Base-by-base conservation (phyloP, 2,329 filamentous ascomycete genomes). In the Phialocephala sp. region DNA sequence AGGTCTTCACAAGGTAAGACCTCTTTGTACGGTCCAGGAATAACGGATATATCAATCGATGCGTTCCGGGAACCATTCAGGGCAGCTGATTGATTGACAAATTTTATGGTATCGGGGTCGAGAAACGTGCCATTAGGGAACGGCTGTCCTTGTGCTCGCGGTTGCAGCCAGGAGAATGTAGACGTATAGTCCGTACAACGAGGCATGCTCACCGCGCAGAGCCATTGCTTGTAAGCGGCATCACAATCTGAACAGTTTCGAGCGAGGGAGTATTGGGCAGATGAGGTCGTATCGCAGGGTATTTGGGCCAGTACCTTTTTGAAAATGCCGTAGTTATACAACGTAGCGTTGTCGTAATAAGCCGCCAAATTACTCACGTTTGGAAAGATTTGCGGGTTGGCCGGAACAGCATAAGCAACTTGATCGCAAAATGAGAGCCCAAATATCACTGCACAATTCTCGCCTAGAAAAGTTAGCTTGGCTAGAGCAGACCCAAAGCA, bases 11-110 rank as follows among this genome's bases (percentile, higher is more conserved):
- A 98, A 0, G 95, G 95, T 9, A 97, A 81, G 22, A 98, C 82
- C 80, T 99, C 95, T 76, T 94, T 96, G 79, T 99, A 98, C 0
- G 95, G 95, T 0, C 95, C 95, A 0, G 95, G 94, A 68, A 84
- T 79, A 65, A 98, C 87, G 0, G 80, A 71, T 1, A 81, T 72
- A 73, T 97, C 93, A 71, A 98, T 95, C 57, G 86, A 79, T 0
- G 83, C 75, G 73, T 93, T 94, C 20, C 94, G 86, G 14, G 90
- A 92, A 9, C 80, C 77, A 64, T 84, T 88, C 61, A 79, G 80
- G 45, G 62, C 55, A 27, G 62, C 24, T 24, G 74, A 63, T 58
- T 70, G 55, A 27, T 68, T 70, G 20, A 64, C 65, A 1, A 71
- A 60, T 5, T 60, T 70, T 12, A 79, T 71, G 9, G 77, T 71